Evolutionary conservation across 805 yeast genomes (phyloP), one percentile per base, ranked within the genome.

Genomic region (Yarrowia sp.): DNA sequence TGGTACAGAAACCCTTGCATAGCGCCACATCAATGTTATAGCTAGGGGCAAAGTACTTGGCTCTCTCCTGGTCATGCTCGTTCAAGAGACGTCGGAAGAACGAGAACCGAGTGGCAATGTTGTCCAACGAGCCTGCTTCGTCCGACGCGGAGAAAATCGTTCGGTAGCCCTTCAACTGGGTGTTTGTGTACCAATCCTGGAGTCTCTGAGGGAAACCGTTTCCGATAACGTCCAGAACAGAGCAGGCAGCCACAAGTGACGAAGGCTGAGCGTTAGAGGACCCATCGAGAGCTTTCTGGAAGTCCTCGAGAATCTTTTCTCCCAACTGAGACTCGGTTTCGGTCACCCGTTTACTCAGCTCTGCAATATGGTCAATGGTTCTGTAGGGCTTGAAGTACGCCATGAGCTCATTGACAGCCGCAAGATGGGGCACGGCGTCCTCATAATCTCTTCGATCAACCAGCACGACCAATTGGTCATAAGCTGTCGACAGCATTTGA

Each of bases 51-150:
- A 95, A 95, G 40, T 82, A 80, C 9, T 76, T 72, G 1, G 81
- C 74, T 71, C 84, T 86, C 39, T 81, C 82, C 0, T 85, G 76
- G 69, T 86, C 87, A 71, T 87, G 86, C 44, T 83, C 81, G 66
- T 83, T 83, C 69, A 94, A 78, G 0, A 91, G 83, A 71, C 90
- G 87, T 71, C 88, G 87, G 77, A 91, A 90, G 76, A 89, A 94
- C 39, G 92, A 84, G 76, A 86, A 95, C 60, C 99, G 81, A 71
- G 98, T 81, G 38, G 86, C 83, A 64, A 95, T 78, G 76, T 95
- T 95, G 69, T 95, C 99, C 69, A 95, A 79, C 6, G 96, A 89
- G 0, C 98, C 98, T 0, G 99, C 99, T 77, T 95, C 99, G 72
- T 92, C 98, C 14, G 86, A 82, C 10, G 87, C 82, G 66, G 86